Percentiles rank a stretch among this genome's conserved stretches.
These are phyloP conservation scores for Dactylellina cionopaga DNA, from an alignment of 2,329 filamentous ascomycete genomes.

Conservation along the genomic window DNA sequence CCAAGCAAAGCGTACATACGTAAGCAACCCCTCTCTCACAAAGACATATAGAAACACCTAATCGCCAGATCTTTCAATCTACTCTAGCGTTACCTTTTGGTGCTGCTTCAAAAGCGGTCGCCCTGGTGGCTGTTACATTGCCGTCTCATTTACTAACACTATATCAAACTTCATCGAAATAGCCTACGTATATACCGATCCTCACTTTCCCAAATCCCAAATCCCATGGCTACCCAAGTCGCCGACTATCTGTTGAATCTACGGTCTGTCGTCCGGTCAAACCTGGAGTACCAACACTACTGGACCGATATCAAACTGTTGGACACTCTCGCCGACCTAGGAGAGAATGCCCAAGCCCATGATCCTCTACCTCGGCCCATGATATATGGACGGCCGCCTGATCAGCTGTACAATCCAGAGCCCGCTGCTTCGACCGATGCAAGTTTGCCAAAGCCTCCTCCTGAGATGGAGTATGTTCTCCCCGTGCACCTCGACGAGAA, in stretches of 20 bases:
- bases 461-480: slow-evolving; percentile 78
- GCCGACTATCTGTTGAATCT: slow-evolving; percentile 63
- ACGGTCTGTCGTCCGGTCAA: slow-evolving; percentile 72
- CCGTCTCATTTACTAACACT: too few relatives aligned
- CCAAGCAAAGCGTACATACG: neutral
- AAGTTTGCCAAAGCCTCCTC: slow-evolving; percentile 20
- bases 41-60: too few relatives aligned
- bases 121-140: too few relatives aligned
- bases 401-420: slow-evolving; percentile 69
- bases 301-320: slow-evolving; percentile 71
- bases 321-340: slow-evolving; percentile 57
- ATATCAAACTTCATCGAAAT: too few relatives aligned
- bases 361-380: slow-evolving; percentile 68
- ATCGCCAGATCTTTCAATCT: too few relatives aligned
- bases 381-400: slow-evolving; percentile 76
- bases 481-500: slow-evolving; percentile 78
- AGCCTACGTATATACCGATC: too few relatives aligned
- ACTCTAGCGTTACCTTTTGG: too few relatives aligned
- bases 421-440: slow-evolving; percentile 14
- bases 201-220: too few relatives aligned
- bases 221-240: slow-evolving; percentile 54
- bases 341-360: slow-evolving; percentile 11
- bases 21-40: too few relatives aligned
- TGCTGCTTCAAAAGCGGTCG: too few relatives aligned
- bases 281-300: slow-evolving; percentile 78